Base-by-base conservation (phyloP, 2,329 filamentous ascomycete species). In the Pseudohalonectria lignicola region DNA sequence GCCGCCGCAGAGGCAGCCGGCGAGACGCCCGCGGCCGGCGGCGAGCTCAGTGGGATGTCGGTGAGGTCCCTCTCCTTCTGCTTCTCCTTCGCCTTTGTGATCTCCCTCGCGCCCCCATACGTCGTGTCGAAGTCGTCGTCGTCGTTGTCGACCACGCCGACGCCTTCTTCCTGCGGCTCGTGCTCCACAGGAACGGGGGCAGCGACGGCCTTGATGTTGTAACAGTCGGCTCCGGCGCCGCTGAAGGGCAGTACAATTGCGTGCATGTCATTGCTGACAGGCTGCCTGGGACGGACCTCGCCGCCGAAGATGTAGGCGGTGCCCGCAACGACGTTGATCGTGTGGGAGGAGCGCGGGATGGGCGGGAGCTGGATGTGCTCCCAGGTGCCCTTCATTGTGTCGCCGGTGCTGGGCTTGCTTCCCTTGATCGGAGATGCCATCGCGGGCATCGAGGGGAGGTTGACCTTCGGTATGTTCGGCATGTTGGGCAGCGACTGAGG, bases 291-390 rank as follows among this genome's bases (percentile, higher is more conserved):
- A 18, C 32, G 36, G 41, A 79, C 58, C 55, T 92, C 85, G 47
- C 86, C 86, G 42, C 86, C 86, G 52, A 87, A 93, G 49, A 93
- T 48, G 49, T 66, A 67, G 32, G 72, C 69, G n/a, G 63, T 67
- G 12, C 68, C 62, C 33, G 61, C 63, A 17, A 80, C 57, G 30
- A 81, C 64, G 31, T 83, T 71, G 47, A 87, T 55, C 3, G 74
- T 71, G 52, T 92, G 85, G 1, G 84, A 87, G 2, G 85, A 90
- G 39, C 84, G 78, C 29, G 76, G 74, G 7, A 87, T 66, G 1
- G 64, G 46, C 3, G 71, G 67, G 25, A 73, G 52, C 30, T 65
- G 53, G 48, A 81, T 64, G 47, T 68, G 71, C 50, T 77, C 66
- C 76, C 76, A 80, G 36, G 74, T 77, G 26, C 67, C 76, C 47